Evolutionary conservation across 257 asterid genomes (phyloP).

Genomic region (Jacaranda mimosifolia): DNA sequence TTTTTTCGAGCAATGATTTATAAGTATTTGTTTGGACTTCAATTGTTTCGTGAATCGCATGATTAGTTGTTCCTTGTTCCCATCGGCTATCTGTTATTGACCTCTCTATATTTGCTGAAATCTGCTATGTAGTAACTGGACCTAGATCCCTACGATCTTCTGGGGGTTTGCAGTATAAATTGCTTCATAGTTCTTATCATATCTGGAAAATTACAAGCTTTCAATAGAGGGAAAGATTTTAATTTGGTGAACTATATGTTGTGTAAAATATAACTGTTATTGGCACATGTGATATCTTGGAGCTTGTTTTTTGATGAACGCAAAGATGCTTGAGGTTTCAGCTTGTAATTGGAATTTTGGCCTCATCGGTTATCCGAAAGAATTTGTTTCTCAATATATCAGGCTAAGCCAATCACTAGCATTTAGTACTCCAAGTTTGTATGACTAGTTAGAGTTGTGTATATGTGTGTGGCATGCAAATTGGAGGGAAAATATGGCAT

Average conservation of each 20-base stretch:
- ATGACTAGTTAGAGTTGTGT: background rate
- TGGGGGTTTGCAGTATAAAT: no score
- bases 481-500: no score
- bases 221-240: no score
- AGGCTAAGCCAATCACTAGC: background rate
- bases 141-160: no score
- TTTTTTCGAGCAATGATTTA: background rate
- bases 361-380: background rate
- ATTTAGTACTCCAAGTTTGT: background rate
- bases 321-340: no score
- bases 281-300: background rate
- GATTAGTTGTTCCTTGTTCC: background rate
- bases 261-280: background rate
- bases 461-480: background rate
- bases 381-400: background rate
- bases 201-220: no score
- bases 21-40: background rate
- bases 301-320: background rate
- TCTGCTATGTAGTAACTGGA: no score
- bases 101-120: no score
- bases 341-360: background rate
- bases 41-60: background rate
- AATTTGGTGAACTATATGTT: no score
- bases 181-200: no score
- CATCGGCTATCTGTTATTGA: no score